Percentiles rank a stretch among this genome's conserved stretches.
phyloP scores from a whole-genome alignment of 1,284 basidiomycete genomes.

The Apiotrichum gamsii region DNA sequence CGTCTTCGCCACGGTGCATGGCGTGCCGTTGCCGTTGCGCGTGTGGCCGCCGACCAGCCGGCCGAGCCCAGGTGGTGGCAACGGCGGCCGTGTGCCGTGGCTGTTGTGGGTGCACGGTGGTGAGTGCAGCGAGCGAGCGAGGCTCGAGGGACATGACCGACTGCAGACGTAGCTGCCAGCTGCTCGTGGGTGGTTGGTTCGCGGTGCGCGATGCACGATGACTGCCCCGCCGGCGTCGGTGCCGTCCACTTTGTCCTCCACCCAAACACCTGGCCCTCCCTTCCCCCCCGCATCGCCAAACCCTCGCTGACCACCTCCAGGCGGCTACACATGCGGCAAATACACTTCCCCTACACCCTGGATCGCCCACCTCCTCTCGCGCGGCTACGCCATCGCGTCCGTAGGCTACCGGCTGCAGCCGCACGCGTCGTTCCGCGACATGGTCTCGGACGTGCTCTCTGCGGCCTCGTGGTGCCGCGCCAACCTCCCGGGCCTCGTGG shows the following conservation, averaged over 20 bases:
- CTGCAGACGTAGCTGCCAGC: too few species aligned
- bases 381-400: conserved; percentile 30
- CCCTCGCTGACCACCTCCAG: not conserved
- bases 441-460: conserved; percentile 22
- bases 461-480: conserved; percentile 20
- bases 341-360: conserved; percentile 15
- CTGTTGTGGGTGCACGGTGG: conserved; percentile 22
- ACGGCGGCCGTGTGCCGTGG: conserved; percentile 4
- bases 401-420: conserved; percentile 30
- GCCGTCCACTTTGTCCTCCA: too few species aligned
- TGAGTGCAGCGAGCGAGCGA: conserved; percentile 7
- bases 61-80: too few species aligned
- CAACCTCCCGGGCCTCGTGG: conserved; percentile 7
- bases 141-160: too few species aligned
- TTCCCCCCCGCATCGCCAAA: not conserved
- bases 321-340: conserved; percentile 2
- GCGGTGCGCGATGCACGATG: too few species aligned
- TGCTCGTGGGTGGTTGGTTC: too few species aligned
- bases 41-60: conserved; percentile 23
- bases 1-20: conserved; percentile 23
- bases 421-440: conserved; percentile 22
- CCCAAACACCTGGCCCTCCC: too few species aligned
- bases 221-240: too few species aligned
- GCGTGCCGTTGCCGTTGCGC: conserved; percentile 26
- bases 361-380: conserved; percentile 23